Evolutionary conservation across 1,284 basidiomycete genomes (phyloP), one percentile per base, ranked within the genome.

Genomic region (Prillingera fragicola): DNA sequence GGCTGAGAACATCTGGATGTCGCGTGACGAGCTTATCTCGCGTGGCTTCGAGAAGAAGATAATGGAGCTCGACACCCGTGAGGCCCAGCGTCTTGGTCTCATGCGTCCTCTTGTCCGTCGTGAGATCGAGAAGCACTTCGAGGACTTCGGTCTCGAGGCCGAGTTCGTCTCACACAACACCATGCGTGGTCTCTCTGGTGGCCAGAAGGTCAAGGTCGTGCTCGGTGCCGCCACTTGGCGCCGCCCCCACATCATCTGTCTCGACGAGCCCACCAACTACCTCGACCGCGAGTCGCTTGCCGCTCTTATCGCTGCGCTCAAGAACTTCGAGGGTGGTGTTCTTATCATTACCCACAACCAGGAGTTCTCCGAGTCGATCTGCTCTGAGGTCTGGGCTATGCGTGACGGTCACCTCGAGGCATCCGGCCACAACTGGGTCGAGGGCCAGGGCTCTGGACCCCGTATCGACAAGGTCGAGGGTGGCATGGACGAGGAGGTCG

Each of bases 131-230:
- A 86, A 88, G 76, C 91, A 96, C 80, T 90, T 95, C 59, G 87
- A 85, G 54, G 90, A 95, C 79, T 73, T 73, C 52, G 65, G 91
- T 77, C 85, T 96, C 65, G 91, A 96, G 77, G 77, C 91, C 53
- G 88, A 92, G 77, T 50, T 50, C 31, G 88, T 92, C 58, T 87
- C 87, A 27, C 91, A 96, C 80, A 92, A 92, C 80, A 84, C 82
- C 60, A 94, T 92, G 89, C 81, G 89, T 54, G 92, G 92, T 82
- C 83, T 96, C 40, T 95, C 90, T 50, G 95, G 95, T 75, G 95
- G 95, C 72, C 95, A 99, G 76, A 98, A 98, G 79, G 92, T 96
- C 72, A 96, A 97, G 82, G 92, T 98, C 63, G 94, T 97, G 21
- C 87, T 97, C 62, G 92, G 90, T 75, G 91, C 94, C 60, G 90